These are phyloP conservation scores for Cylindrodendrum hubeiense DNA, from an alignment of 2,329 filamentous ascomycete species.

Conservation along the genomic window DNA sequence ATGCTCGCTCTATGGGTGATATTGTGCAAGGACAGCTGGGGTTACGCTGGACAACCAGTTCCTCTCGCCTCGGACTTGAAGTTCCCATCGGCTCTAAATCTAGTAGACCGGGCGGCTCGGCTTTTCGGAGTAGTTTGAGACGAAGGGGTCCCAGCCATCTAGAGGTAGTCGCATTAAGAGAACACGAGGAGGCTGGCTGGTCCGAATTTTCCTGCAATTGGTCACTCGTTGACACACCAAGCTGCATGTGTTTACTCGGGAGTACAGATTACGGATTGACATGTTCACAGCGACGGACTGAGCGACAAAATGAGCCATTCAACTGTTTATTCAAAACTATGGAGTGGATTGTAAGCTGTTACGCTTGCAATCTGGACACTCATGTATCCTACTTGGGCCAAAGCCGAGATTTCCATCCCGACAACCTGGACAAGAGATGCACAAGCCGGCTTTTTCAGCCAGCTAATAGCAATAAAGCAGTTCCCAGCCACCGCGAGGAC, in stretches of 20 bases:
- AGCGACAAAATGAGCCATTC: neutral
- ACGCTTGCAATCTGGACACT: neutral
- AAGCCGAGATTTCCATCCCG: neutral
- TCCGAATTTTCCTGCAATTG: neutral
- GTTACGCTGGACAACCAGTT: neutral
- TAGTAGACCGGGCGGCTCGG: neutral
- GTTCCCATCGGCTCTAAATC: neutral
- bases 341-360: neutral
- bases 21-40: neutral
- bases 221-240: neutral
- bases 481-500: conserved; percentile 11
- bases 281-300: neutral
- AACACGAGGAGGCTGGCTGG: neutral
- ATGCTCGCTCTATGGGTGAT: neutral
- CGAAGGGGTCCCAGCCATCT: neutral
- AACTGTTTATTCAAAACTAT: neutral
- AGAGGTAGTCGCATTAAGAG: neutral
- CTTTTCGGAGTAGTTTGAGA: neutral
- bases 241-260: neutral
- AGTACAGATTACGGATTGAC: too few relatives aligned
- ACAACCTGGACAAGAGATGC: conserved; percentile 2
- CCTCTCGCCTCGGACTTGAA: neutral
- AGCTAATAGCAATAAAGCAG: conserved; percentile 9
- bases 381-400: neutral
- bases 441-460: conserved; percentile 5